Percentiles rank a stretch among this genome's conserved stretches.
Conservation (phyloP, 495 filamentous ascomycete genomes). For the Podospora didyma region DNA sequence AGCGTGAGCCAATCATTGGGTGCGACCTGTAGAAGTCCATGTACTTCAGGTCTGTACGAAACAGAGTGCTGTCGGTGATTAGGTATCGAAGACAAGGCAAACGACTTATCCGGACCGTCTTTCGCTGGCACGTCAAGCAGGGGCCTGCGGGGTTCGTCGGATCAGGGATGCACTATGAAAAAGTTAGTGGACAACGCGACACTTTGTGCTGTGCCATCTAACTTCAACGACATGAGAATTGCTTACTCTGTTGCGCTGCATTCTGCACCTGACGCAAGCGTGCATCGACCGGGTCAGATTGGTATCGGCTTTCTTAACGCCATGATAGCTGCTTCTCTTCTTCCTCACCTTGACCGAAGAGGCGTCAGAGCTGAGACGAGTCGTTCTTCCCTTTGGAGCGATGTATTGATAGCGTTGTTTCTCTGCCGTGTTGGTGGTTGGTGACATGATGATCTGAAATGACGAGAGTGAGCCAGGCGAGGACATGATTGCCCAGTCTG, state of each 20-base stretch:
- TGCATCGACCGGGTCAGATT: constrained; percentile 30
- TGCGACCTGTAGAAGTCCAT: constrained; percentile 29
- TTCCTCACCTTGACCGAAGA: constrained; percentile 19
- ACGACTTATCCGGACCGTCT: constrained; percentile 27
- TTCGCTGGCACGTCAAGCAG: constrained; percentile 32
- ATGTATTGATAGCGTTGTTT: constrained; percentile 18
- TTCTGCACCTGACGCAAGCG: constrained; percentile 33
- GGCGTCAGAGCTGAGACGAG: constrained; percentile 11
- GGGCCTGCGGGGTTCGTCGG: constrained; percentile 29
- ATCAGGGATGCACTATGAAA: constrained; percentile 29
- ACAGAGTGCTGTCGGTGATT: constrained; percentile 35
- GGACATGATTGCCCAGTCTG: constrained; percentile 20
- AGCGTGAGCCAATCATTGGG: constrained; percentile 32
- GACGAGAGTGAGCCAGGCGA: constrained; percentile 11
- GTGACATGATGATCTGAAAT: constrained; percentile 9
- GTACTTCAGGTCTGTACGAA: constrained; percentile 30
- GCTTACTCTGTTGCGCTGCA: constrained; percentile 35
- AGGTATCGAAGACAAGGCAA: constrained; percentile 39
- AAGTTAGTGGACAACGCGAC: constrained; percentile 2
- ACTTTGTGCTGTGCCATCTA: not conserved
- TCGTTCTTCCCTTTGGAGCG: constrained; percentile 11
- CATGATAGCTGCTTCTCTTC: constrained; percentile 27
- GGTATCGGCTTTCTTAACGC: constrained; percentile 25
- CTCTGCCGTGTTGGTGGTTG: constrained; percentile 8
- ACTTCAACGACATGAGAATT: not conserved